Base-by-base conservation (phyloP, 176 grass and related monocot genomes). In the Dendrocalamus sinicus region DNA sequence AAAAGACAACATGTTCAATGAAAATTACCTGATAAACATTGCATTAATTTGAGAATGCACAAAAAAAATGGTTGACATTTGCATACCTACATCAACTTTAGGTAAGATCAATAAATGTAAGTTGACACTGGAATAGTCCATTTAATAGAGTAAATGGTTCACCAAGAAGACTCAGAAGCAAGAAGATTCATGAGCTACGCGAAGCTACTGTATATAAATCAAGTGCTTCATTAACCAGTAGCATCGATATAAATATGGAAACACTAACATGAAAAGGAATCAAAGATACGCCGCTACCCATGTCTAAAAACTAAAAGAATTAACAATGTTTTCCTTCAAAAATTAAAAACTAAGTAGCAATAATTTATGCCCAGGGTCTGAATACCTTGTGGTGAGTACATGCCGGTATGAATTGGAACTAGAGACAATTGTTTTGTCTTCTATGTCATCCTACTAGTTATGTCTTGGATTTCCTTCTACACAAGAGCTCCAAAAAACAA, bases 341-440 rank as follows among this genome's bases (percentile, higher is more conserved):
- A 58, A 58, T 19, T 58, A 58, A 8, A 43, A 84, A 20, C 13
- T 28, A 28, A 71, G 46, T 3, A 52, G 43, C 30, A 30, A 8
- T 58, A 83, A 48, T 12, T 73, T 67, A 60, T 66, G 65, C 8
- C 39, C 19, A 85, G 39, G 48, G 51, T 71, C 14, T 64, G 22
- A 62, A 62, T 88, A 92, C 96, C 93, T 44, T 94, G 79, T 80
- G 96, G 93, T 76, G 91, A 98, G 67, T 92, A 98, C 81, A 98
- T 98, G 84, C 96, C 94, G 61, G 96, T 88, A 91, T 98, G 96
- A 91, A 98, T 94, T 19, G 93, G 96, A 92, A 98, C 90, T 30
- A 84, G 70, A 85, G 92, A 98, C 77, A 98, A 92, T 78, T 98
- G 96, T 70, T 98, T 98, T 41, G 90, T 82, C 80, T 85, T 95